Evolutionary conservation across 352 stramenopile species (phyloP), one percentile per base, ranked within the genome.

Genomic region (Pythium sukuiense): DNA sequence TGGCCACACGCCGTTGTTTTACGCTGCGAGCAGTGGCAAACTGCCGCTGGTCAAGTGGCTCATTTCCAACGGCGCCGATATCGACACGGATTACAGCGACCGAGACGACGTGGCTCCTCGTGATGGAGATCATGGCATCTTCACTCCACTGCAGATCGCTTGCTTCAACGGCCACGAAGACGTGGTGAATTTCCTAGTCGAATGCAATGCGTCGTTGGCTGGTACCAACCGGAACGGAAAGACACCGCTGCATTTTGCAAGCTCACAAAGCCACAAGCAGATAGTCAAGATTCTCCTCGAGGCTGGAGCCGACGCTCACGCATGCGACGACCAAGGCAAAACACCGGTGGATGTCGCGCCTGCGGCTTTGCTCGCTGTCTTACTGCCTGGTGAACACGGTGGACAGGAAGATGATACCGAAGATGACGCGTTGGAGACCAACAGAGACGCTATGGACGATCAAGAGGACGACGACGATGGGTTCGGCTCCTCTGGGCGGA

Each of bases 11-110:
- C 82, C 86, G 14, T 58, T 94, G 14, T 94, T 92, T 56, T 94
- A 94, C 58, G 86, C 84, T 1, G 76, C 84, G 6, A 91, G 83
- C 46, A 91, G 80, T 20, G 86, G 86, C 13, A 78, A 87, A 1
- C 58, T 93, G 1, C 63, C 84, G n/a, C 65, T 95, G 5, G 81
- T 95, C 59, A 95, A 95, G 58, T 92, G 86, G 86, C 69, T 95
- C 49, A 79, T 95, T 53, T 95, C 86, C 3, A 93, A 93, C 32
- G 84, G 86, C 32, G 83, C 86, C 0, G 86, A 94, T 54, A 92
- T 95, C 32, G 86, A 95, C 61, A 88, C 74, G 12, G 86, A 95
- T 67, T 92, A 91, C 62, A 93, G 81, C 49, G 78, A 88, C 55
- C 78, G 74, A 6, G 62, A 67, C 2, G 76, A 86, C 35, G 67